Base-by-base conservation (phyloP, 2,329 filamentous ascomycete genomes). In the Akanthomyces uredinophilus region DNA sequence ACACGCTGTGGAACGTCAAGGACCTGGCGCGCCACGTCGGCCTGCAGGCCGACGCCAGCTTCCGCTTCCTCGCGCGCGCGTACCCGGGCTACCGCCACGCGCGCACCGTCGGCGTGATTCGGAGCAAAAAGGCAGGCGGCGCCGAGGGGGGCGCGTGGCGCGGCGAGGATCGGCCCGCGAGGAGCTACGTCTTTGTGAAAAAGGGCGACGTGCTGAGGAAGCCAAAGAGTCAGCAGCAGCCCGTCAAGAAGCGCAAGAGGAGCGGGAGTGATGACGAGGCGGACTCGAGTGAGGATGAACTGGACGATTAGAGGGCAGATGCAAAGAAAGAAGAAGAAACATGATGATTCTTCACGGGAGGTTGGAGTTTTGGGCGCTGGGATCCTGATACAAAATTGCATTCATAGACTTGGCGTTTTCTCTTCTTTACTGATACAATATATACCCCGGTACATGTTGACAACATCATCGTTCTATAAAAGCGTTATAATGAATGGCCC, bases 1-100 rank as follows among this genome's bases (percentile, higher is more conserved):
- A 99, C 73, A 94, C 92, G 2, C 82, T 97, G 1, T 99, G 95
- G 95, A 97, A 98, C 77, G 83, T 98, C 29, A 85, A 88, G 41
- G 94, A 97, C 77, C 80, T 99, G 32, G 95, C 85, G 2, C 83
- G 94, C 7, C 91, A 96, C 73, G 81, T 82, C 5, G 90, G 89
- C 5, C 77, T 94, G 56, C 83, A 84, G 69, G 88, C 92, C 41
- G 80, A 87, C 68, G 78, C 83, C 69, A 92, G 88, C 72, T 93
- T 90, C 71, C 77, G 76, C 62, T 95, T 95, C 70, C 81, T 16
- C 13, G 85, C 65, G 81, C 85, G 69, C 18, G 84, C 82, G 27
- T 95, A 94, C 72, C 89, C 88, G 0, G 87, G 87, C 0, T 95
- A 95, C 72, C 79, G 74, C 64, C 90, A 94, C 75, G 87, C 88